phyloP scores from a whole-genome alignment of 2,329 filamentous ascomycete genomes.

The Penicillium griseofulvum region DNA sequence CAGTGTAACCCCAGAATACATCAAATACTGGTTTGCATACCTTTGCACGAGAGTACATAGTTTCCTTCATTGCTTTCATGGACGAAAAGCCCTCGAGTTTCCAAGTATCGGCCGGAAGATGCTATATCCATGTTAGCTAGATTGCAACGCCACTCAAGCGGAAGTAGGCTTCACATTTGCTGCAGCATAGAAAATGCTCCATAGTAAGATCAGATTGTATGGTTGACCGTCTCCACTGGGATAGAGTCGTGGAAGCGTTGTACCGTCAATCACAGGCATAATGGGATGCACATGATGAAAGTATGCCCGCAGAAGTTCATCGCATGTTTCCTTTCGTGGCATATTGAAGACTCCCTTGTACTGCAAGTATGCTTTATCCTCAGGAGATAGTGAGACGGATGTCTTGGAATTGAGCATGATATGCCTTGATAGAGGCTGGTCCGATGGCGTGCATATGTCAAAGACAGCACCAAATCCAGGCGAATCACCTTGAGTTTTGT shows the following conservation, averaged over 20 bases:
- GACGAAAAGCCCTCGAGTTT: slow-evolving; percentile 33
- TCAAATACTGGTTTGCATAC: slow-evolving; percentile 24
- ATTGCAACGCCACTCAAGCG: no score
- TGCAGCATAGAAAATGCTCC: slow-evolving; percentile 42
- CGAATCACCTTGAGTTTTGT: slow-evolving; percentile 15
- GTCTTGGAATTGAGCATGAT: slow-evolving; percentile 20
- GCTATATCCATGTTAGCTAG: slow-evolving; percentile 17
- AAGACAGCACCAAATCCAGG: slow-evolving; percentile 24
- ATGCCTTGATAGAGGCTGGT: slow-evolving; percentile 19
- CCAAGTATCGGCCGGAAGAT: slow-evolving; percentile 21
- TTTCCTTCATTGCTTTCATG: slow-evolving; percentile 37
- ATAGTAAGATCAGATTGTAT: slow-evolving; percentile 40
- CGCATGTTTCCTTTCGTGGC: slow-evolving; percentile 29
- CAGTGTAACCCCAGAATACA: background rate
- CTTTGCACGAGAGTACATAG: slow-evolving; percentile 40
- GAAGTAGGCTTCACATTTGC: slow-evolving; percentile 25
- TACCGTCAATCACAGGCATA: slow-evolving; percentile 37
- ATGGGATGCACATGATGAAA: slow-evolving; percentile 41
- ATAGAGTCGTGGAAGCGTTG: slow-evolving; percentile 29
- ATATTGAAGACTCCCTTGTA: slow-evolving; percentile 37
- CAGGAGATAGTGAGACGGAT: slow-evolving; percentile 10
- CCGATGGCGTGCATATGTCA: slow-evolving; percentile 18
- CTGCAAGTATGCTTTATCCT: slow-evolving; percentile 27
- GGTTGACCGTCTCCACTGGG: slow-evolving; percentile 26
- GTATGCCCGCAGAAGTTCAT: slow-evolving; percentile 36